These are phyloP conservation scores for Hypholoma fasciculare DNA, from an alignment of 768 basidiomycete species.

Conservation along the genomic window DNA sequence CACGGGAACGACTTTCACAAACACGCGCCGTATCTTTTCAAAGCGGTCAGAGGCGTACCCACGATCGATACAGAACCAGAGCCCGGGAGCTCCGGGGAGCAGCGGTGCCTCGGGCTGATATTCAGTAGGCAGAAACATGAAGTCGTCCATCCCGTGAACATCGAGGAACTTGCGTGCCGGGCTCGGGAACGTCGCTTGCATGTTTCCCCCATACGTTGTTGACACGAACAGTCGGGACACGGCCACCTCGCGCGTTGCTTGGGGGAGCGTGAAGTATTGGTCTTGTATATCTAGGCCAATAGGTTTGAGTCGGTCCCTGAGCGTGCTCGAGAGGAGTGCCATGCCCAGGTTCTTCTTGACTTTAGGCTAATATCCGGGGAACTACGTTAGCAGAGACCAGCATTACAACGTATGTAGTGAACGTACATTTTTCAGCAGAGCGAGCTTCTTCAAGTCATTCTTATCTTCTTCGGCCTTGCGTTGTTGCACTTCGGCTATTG, in stretches of 20 bases:
- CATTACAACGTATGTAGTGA: neutral
- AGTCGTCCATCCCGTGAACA: constrained; percentile 29
- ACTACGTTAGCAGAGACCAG: neutral
- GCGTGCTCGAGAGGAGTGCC: constrained; percentile 6
- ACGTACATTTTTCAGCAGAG: neutral
- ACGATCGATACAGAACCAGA: constrained; percentile 24
- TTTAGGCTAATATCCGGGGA: neutral
- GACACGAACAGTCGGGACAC: constrained; percentile 30
- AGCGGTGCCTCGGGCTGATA: constrained; percentile 36
- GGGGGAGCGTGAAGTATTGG: constrained; percentile 21
- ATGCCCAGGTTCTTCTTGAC: constrained; percentile 9
- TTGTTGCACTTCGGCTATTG: no score
- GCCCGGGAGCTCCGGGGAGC: constrained; percentile 32
- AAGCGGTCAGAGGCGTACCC: neutral
- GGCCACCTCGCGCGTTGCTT: constrained; percentile 21
- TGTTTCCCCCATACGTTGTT: constrained; percentile 32
- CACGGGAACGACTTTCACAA: constrained; percentile 8
- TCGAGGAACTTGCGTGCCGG: constrained; percentile 17
- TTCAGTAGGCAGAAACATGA: constrained; percentile 30
- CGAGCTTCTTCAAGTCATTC: neutral
- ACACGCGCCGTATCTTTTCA: constrained; percentile 5
- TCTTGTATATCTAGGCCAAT: constrained; percentile 24
- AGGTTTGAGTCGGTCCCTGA: constrained; percentile 12
- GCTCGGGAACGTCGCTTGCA: constrained; percentile 25
- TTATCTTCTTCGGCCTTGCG: neutral